A percentile compares a stretch with the other conserved stretches of the same genome.
Evolutionary conservation across 768 basidiomycete species (phyloP).

Genomic region (Crucibulum laeve): DNA sequence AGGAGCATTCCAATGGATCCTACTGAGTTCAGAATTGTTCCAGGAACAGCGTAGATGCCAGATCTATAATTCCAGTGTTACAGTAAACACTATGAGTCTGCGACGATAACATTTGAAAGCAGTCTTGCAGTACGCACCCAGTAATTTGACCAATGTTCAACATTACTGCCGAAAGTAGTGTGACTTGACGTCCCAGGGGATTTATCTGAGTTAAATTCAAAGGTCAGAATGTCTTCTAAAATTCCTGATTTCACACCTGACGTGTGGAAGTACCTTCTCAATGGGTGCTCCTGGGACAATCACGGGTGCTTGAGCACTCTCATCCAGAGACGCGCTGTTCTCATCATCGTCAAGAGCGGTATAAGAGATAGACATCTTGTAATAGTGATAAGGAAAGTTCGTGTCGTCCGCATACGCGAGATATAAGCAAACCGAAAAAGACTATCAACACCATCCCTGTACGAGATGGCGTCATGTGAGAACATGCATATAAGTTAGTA

Average conservation of each 20-base stretch:
- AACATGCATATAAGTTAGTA: background rate
- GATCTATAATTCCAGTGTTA: conserved; percentile 15
- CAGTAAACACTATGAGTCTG: background rate
- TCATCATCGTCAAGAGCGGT: no score
- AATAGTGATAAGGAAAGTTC: no score
- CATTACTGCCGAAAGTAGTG: conserved; percentile 29
- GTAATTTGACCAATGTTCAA: conserved; percentile 30
- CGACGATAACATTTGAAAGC: no score
- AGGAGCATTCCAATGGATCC: conserved; percentile 29
- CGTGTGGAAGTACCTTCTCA: conserved; percentile 15
- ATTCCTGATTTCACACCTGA: background rate
- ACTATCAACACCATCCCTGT: background rate
- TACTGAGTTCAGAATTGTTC: conserved; percentile 27
- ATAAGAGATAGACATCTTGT: no score
- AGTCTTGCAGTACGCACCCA: conserved; percentile 14
- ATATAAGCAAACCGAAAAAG: no score
- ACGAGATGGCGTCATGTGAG: background rate
- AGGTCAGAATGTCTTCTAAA: no score
- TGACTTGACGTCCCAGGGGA: conserved; percentile 26
- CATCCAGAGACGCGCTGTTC: background rate
- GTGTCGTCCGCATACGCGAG: no score
- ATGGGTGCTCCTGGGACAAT: conserved; percentile 16
- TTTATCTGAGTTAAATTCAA: conserved; percentile 14
- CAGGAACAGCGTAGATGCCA: conserved; percentile 32
- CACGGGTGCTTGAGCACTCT: background rate